Base-by-base conservation (phyloP, 1,139 yeast genomes). In the Chernovozyma sophiae-reginae region DNA sequence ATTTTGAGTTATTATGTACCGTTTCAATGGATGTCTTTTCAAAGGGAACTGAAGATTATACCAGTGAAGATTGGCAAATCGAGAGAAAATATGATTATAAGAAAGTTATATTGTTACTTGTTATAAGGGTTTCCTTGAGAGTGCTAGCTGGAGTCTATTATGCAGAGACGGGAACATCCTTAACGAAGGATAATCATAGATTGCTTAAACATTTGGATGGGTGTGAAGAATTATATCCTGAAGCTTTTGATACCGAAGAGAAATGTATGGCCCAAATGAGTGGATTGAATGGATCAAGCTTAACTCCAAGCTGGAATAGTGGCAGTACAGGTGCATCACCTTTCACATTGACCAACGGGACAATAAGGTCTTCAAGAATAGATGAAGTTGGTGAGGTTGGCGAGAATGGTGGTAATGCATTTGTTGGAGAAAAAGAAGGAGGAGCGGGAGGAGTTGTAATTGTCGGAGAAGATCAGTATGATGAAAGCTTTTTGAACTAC, bases 161-260 rank as follows among this genome's bases (percentile, higher is more conserved):
- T 2, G 32, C 38, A 8, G 49, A 44, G 12, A 23, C 40, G 2
- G 37, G 40, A 1, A 34, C 36, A 14, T 43, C 52, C 30, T 49
- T 48, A 13, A 31, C 40, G 13, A 37, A 39, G 11, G 41, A 36
- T 15, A 35, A 46, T 6, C 44, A 47, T 7, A 48, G 52, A 4
- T 45, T 59, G 15, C 22, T 23, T 3, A 46, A 45, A 3, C 58
- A 54, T 36, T 47, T 59, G 32, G 33, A 36, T 7, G 40, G 45
- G 2, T 41, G 52, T 18, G 48, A 43, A 26, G 32, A 30, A 4
- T 41, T 53, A 4, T 56, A 45, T 35, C 62, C 63, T 4, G 53
- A 53, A 12, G 31, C 54, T 6, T 53, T 53, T 33, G 39, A 43
- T 16, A 10, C 6, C 12, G 29, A 26, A 16, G 29, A 26, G 12